Conservation (phyloP, 257 asterid species). For the Nyctanthes arbortristis region DNA sequence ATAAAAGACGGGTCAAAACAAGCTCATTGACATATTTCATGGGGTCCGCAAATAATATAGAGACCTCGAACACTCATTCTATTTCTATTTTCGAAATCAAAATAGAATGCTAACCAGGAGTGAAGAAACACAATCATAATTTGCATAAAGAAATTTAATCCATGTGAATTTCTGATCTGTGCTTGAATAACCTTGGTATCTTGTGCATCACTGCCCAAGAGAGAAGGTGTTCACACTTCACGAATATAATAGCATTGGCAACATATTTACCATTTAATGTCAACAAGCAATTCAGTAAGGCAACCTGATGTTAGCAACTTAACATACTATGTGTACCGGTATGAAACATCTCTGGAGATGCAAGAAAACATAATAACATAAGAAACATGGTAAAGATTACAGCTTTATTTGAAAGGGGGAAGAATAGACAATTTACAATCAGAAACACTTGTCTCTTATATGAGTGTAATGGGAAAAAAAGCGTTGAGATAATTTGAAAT, state of each 20-base stretch:
- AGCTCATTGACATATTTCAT: no score
- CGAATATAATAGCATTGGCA: neutral
- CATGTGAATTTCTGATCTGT: neutral
- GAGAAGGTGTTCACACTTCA: neutral
- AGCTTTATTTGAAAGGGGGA: neutral
- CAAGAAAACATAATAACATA: neutral
- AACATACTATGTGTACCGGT: neutral
- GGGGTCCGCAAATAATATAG: no score
- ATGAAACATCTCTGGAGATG: neutral
- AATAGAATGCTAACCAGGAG: no score
- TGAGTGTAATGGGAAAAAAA: neutral
- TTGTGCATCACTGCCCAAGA: neutral
- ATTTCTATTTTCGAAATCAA: no score
- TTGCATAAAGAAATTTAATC: neutral
- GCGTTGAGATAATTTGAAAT: neutral
- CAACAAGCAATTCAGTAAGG: neutral
- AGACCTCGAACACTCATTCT: no score
- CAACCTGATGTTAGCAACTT: neutral
- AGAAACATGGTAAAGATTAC: neutral
- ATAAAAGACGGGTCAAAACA: no score
- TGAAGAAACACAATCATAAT: no score
- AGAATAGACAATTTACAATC: neutral
- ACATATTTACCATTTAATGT: neutral
- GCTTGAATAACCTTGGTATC: neutral
- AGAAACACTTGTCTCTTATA: neutral